phyloP scores from a whole-genome alignment of 140 eudicot species.

The Oenanthe javanica region DNA sequence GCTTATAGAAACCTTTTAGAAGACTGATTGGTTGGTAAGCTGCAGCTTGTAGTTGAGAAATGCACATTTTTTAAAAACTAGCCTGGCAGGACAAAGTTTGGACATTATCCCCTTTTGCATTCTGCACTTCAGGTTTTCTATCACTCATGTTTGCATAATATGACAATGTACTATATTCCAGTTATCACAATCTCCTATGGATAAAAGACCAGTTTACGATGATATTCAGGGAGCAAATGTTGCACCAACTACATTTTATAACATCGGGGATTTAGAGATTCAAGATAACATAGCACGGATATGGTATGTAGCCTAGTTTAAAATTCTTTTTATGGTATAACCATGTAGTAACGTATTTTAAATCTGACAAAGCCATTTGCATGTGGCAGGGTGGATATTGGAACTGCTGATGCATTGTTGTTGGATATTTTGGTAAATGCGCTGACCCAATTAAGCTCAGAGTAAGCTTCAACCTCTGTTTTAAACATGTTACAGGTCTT shows the following conservation, averaged over 20 bases:
- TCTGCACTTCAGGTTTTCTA: not conserved
- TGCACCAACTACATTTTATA: conserved; percentile 79
- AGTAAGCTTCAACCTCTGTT: conserved; percentile 42
- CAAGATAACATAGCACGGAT: conserved; percentile 91
- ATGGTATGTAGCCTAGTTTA: conserved; percentile 42
- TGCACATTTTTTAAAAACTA: not conserved
- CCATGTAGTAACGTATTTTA: not conserved
- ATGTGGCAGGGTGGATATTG: conserved; percentile 88
- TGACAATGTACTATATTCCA: conserved; percentile 20
- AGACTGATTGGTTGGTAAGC: not conserved
- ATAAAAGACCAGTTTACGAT: conserved; percentile 83
- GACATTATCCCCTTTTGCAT: not conserved
- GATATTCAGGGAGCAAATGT: conserved; percentile 84
- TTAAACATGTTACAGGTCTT: not conserved
- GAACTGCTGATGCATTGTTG: conserved; percentile 74
- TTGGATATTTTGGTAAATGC: conserved; percentile 82
- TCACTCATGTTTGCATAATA: not conserved
- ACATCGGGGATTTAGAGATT: conserved; percentile 88
- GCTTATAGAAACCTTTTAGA: not conserved
- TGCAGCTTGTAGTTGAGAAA: not conserved
- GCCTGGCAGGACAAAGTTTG: not conserved
- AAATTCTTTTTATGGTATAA: not conserved
- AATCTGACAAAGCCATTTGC: not conserved
- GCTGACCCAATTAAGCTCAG: conserved; percentile 84
- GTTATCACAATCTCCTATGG: conserved; percentile 85